Percentiles rank a stretch among this genome's conserved stretches.
Evolutionary conservation across 2,329 filamentous ascomycete species (phyloP).

Genomic region (Colletotrichum tofieldiae): DNA sequence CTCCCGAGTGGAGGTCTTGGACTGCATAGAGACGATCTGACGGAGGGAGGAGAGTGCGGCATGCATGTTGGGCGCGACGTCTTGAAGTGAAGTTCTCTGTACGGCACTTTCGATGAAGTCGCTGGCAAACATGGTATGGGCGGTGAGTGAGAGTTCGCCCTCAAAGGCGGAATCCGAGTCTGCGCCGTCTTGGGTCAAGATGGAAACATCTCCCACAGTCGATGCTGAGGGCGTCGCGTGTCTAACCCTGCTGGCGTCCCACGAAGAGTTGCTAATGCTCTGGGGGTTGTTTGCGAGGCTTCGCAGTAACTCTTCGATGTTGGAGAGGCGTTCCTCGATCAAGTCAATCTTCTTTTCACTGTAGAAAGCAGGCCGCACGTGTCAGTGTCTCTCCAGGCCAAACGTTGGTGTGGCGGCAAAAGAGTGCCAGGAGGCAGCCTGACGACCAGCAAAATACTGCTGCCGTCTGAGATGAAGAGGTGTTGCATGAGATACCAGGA

Average conservation of each 20-base stretch:
- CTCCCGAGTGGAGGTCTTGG: constrained; percentile 58
- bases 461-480: neutral
- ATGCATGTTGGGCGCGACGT: constrained; percentile 66
- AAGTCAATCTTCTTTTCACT: constrained; percentile 70
- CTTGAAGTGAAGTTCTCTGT: constrained; percentile 61
- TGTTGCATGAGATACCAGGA: constrained; percentile 9
- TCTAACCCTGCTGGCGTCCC: constrained; percentile 38
- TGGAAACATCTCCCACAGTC: constrained; percentile 41
- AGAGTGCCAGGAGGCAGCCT: neutral
- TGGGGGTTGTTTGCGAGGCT: constrained; percentile 52
- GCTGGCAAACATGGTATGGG: constrained; percentile 68
- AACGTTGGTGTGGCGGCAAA: neutral
- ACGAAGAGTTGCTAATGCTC: constrained; percentile 32
- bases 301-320: constrained; percentile 61
- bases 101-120: constrained; percentile 70
- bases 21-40: constrained; percentile 68
- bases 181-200: constrained; percentile 53
- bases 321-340: constrained; percentile 61
- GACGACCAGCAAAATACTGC: neutral
- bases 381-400: neutral
- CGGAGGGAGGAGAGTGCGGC: constrained; percentile 67
- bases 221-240: constrained; percentile 45
- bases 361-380: neutral
- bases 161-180: constrained; percentile 61
- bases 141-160: constrained; percentile 65